Base-by-base conservation (phyloP, 768 basidiomycete species). In the Austroboletus eburneus region DNA sequence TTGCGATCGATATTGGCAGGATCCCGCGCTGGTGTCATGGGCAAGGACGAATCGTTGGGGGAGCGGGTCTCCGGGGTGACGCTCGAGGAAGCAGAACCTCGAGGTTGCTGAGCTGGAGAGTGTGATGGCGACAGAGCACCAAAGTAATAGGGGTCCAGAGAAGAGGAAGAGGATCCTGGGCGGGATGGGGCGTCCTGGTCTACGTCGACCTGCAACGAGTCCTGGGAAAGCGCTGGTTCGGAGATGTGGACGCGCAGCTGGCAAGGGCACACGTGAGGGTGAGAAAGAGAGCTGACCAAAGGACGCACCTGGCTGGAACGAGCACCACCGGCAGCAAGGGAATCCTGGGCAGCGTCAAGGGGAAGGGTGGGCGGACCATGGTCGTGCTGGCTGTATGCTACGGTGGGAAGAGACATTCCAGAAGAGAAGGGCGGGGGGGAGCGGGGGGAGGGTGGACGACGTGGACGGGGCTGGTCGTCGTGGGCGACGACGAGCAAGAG, bases 71-170 rank as follows among this genome's bases (percentile, higher is more conserved):
- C 86, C 27, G 86, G 86, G 4, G 85, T 87, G 39, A 70, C 73
- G 51, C 76, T 78, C 25, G 72, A 60, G 35, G 71, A 62, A 14
- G 64, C 46, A 7, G 62, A 20, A 25, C 57, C 61, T 5, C 59
- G 64, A 17, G 64, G 65, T 27, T 79, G 76, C 13, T 75, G 77
- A 3, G 73, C 57, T 9, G 85, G 83, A 9, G 85, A 85, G 50
- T 80, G 80, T n/a, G 79, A 75, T 21, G 85, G 80, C 30, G 84
- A 82, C 55, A 74, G 77, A 21, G 79, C 66, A 39, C 86, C 83
- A 71, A 91, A 91, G 66, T 92, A 92, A 65, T 92, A 92, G 8
- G 89, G 87, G 71, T 91, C 90, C 45, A 92, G 73, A 36, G 89
- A 88, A 25, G 88, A 90, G 38, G 85, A 81, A 42, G 85, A 75